These are phyloP conservation scores for Casuarina glauca DNA, from an alignment of 306 rosid species.

Conservation along the genomic window DNA sequence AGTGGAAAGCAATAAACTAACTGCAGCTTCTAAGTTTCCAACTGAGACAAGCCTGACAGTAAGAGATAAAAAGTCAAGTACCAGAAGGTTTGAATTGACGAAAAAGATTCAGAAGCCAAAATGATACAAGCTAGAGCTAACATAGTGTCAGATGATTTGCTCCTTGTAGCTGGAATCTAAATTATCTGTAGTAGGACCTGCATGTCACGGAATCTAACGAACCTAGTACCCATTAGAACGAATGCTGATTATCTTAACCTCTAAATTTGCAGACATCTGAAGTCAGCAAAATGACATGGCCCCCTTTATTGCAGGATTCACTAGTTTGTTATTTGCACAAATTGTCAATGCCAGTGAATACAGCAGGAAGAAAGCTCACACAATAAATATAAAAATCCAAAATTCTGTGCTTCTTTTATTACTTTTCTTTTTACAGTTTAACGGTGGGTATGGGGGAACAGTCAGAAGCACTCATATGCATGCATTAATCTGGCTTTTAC, in stretches of 20 bases:
- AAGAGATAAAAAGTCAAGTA: conserved; percentile 24
- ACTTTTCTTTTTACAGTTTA: too few relatives aligned
- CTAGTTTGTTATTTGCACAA: background rate
- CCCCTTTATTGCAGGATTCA: conserved; percentile 1
- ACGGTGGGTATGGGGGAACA: too few relatives aligned
- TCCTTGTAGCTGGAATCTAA: background rate
- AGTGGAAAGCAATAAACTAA: conserved; percentile 92
- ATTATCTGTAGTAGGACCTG: background rate
- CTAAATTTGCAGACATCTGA: background rate
- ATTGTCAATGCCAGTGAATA: background rate
- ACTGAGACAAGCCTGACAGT: conserved; percentile 77
- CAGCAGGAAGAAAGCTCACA: background rate
- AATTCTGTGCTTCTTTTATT: too few relatives aligned
- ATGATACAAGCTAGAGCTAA: background rate
- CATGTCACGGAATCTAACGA: background rate
- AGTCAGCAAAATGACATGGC: background rate
- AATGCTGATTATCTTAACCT: background rate
- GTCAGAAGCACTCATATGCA: background rate
- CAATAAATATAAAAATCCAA: background rate
- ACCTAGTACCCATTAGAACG: background rate
- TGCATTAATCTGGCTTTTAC: background rate
- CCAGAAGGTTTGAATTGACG: background rate
- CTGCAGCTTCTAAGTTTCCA: conserved; percentile 93
- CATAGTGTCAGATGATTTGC: background rate
- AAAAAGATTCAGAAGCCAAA: background rate